phyloP scores from a whole-genome alignment of 176 grass and related monocot genomes.

The Aegilops longissima region DNA sequence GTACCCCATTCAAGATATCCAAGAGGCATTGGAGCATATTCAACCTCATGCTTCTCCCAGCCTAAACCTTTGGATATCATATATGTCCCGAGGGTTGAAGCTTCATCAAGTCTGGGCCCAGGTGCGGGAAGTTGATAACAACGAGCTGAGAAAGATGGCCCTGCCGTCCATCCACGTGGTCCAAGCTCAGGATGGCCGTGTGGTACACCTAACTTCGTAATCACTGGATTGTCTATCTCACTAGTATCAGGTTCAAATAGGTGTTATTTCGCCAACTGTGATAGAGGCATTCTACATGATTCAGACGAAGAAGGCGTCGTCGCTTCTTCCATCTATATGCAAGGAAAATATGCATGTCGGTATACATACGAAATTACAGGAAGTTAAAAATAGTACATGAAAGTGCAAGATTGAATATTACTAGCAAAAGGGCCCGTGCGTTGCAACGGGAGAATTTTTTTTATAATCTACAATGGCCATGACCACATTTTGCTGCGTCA shows the following conservation, averaged over 20 bases:
- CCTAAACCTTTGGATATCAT: background rate
- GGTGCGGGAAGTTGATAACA: background rate
- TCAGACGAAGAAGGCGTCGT: background rate
- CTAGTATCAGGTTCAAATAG: background rate
- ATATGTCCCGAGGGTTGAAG: background rate
- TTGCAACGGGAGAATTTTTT: no score
- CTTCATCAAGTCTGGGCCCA: background rate
- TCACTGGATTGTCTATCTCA: background rate
- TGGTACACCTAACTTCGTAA: background rate
- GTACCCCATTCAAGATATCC: background rate
- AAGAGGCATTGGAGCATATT: background rate
- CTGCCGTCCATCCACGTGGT: background rate
- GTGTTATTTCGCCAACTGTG: background rate
- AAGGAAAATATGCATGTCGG: background rate
- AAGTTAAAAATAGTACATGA: background rate
- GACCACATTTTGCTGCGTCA: no score
- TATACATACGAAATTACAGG: background rate
- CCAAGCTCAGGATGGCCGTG: background rate
- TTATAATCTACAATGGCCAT: no score
- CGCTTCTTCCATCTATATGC: background rate
- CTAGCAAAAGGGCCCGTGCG: no score
- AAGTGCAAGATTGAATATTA: no score
- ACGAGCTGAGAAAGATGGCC: background rate
- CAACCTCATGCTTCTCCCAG: background rate
- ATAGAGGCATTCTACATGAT: background rate